These are phyloP conservation scores for Russula lepida DNA, from an alignment of 768 basidiomycete genomes.

Conservation along the genomic window DNA sequence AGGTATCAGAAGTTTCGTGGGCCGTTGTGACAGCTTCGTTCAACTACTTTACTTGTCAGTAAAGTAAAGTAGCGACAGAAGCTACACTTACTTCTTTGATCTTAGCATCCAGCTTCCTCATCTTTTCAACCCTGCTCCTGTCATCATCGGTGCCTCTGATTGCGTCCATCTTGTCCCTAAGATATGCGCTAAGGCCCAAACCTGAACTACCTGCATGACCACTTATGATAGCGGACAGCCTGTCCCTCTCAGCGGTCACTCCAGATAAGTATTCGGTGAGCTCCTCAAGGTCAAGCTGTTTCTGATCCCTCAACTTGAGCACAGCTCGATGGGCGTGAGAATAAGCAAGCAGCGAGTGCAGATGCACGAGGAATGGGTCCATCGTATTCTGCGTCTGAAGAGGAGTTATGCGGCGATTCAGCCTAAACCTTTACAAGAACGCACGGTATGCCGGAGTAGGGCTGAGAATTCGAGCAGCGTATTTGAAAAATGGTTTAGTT, in stretches of 20 bases:
- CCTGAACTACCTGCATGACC: constrained; percentile 84
- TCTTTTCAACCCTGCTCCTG: constrained; percentile 84
- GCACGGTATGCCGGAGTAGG: constrained; percentile 72
- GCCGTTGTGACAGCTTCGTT: constrained; percentile 95
- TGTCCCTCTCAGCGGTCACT: constrained; percentile 88
- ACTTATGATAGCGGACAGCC: constrained; percentile 79
- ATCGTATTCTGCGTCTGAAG: constrained; percentile 78
- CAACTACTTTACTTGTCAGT: constrained; percentile 43
- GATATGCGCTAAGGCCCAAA: constrained; percentile 77
- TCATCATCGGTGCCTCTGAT: constrained; percentile 92
- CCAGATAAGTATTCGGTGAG: constrained; percentile 89
- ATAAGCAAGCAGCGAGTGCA: constrained; percentile 90
- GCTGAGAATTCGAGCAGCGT: constrained; percentile 93
- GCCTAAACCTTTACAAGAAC: constrained; percentile 19
- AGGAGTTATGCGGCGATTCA: not conserved
- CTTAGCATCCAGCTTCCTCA: constrained; percentile 84
- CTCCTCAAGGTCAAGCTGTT: constrained; percentile 98
- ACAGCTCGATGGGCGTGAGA: constrained; percentile 91
- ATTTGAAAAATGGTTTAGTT: constrained; percentile 93
- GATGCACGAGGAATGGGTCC: constrained; percentile 83
- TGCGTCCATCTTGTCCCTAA: constrained; percentile 88
- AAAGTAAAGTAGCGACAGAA: not conserved
- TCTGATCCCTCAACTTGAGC: constrained; percentile 92
- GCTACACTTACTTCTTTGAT: constrained; percentile 76
- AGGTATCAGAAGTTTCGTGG: constrained; percentile 92